These are phyloP conservation scores for Botrytis paeoniae DNA, from an alignment of 2,329 filamentous ascomycete species.

Conservation along the genomic window DNA sequence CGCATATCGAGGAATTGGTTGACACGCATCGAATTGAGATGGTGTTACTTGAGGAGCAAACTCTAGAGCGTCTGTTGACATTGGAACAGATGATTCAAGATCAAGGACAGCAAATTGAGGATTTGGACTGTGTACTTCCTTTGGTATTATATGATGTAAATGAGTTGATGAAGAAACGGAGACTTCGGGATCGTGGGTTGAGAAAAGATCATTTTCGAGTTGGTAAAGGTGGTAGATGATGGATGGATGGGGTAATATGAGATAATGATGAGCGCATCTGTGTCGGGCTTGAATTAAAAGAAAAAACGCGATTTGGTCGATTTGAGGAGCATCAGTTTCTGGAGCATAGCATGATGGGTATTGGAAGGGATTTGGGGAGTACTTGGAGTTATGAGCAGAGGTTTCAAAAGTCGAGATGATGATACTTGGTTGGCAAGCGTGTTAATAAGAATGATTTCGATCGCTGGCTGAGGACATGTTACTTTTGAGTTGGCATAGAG, in stretches of 20 bases:
- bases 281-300: background rate
- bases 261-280: background rate
- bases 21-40: background rate
- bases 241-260: no score
- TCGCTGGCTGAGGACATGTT: no score
- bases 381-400: background rate
- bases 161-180: slow-evolving; percentile 6
- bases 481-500: background rate
- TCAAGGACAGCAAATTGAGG: slow-evolving; percentile 9
- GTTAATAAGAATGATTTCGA: background rate
- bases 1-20: slow-evolving; percentile 6
- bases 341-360: background rate
- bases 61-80: background rate
- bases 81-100: background rate
- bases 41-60: slow-evolving; percentile 7
- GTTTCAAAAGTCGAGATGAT: background rate
- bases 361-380: background rate
- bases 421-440: background rate
- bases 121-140: slow-evolving; percentile 7
- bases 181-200: background rate
- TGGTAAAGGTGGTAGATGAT: background rate
- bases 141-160: slow-evolving; percentile 5
- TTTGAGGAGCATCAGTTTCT: background rate
- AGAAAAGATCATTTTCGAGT: background rate
- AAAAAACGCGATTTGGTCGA: background rate